These are phyloP conservation scores for Hanseniaspora lachancei DNA, from an alignment of 805 yeast species.

Conservation along the genomic window DNA sequence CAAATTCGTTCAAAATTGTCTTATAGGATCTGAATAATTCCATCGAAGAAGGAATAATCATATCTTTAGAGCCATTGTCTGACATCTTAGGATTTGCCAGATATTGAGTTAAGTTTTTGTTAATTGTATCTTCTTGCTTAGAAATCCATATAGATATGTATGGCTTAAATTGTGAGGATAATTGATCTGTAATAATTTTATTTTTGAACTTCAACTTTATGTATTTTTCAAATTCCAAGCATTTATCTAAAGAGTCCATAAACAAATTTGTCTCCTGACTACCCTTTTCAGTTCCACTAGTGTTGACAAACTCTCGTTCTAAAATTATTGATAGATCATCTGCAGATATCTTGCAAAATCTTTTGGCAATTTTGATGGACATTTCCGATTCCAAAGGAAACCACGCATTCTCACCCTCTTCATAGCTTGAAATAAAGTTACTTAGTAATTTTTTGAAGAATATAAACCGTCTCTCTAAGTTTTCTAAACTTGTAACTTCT, in stretches of 20 bases:
- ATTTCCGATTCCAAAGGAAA: conserved; percentile 65
- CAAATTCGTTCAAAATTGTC: conserved; percentile 47
- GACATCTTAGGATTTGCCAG: conserved; percentile 41
- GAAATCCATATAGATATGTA: conserved; percentile 74
- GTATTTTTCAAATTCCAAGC: conserved; percentile 72
- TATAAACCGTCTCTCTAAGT: conserved; percentile 65
- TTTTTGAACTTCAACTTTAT: conserved; percentile 51
- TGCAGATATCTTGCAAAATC: conserved; percentile 57
- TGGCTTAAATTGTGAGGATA: conserved; percentile 70
- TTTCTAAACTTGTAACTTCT: conserved; percentile 91
- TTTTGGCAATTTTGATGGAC: conserved; percentile 42
- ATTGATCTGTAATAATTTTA: conserved; percentile 24
- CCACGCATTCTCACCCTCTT: conserved; percentile 28
- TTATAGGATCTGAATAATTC: conserved; percentile 73
- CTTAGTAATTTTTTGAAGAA: conserved; percentile 63
- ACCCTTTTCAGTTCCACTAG: conserved; percentile 19
- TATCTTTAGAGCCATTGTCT: conserved; percentile 38
- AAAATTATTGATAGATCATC: conserved; percentile 50
- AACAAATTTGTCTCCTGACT: conserved; percentile 24
- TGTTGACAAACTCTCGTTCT: conserved; percentile 28
- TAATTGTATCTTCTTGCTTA: conserved; percentile 59
- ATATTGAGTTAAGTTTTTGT: conserved; percentile 51
- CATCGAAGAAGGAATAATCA: conserved; percentile 74
- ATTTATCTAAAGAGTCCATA: conserved; percentile 55
- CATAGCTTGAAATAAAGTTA: conserved; percentile 40